Evolutionary conservation across 1,284 basidiomycete species (phyloP).

Genomic region (Cryptococcus jaspeensis): DNA sequence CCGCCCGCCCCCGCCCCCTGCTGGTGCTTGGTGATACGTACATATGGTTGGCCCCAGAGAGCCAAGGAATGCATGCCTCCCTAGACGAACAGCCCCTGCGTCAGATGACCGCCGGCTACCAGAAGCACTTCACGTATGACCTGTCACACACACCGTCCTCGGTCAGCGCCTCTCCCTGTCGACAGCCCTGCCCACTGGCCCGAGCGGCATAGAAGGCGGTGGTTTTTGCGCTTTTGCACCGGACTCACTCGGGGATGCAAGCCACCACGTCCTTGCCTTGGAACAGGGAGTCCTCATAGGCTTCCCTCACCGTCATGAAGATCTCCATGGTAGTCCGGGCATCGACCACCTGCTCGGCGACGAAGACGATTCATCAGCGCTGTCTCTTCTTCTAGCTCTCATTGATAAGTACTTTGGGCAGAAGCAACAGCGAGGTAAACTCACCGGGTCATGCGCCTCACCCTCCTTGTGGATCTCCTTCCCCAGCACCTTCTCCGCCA

Average conservation of each 20-base stretch:
- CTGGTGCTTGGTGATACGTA: no score
- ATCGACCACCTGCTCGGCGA: constrained; percentile 38
- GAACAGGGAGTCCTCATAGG: constrained; percentile 33
- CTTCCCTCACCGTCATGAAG: constrained; percentile 39
- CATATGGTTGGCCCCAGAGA: no score
- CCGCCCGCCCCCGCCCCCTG: no score
- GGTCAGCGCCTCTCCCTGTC: not conserved
- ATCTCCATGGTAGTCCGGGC: constrained; percentile 39
- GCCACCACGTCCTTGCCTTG: constrained; percentile 31
- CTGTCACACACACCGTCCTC: constrained; percentile 8
- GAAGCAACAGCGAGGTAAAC: constrained; percentile 7
- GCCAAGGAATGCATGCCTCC: no score
- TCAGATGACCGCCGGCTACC: not conserved
- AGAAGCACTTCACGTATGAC: constrained; percentile 9
- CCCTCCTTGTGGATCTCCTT: constrained; percentile 53
- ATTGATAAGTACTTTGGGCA: no score
- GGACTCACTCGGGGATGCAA: constrained; percentile 31
- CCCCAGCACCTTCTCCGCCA: constrained; percentile 53
- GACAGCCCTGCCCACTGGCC: not conserved
- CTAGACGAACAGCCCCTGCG: no score
- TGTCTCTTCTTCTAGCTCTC: not conserved
- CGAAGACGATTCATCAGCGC: no score
- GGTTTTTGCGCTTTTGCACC: no score
- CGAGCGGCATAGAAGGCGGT: no score
- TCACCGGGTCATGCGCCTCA: constrained; percentile 45